These are phyloP conservation scores for Citrus glauca DNA, from an alignment of 345 rosid genomes.

Conservation along the genomic window DNA sequence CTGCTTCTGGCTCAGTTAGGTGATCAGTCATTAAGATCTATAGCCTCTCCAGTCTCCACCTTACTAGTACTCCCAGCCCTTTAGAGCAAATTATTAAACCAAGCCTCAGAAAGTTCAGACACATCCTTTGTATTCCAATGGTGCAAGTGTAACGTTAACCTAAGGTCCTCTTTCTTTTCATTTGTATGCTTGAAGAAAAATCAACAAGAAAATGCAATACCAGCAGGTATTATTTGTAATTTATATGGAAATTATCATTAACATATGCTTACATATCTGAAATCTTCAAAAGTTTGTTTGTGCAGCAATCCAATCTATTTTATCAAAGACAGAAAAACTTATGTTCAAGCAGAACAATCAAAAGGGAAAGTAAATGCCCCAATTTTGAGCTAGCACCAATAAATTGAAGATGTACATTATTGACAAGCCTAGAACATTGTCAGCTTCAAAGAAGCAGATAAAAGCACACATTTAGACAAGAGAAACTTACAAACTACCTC, in stretches of 20 bases:
- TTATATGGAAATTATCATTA: neutral
- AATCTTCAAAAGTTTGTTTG: neutral
- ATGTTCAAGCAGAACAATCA: neutral
- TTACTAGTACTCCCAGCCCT: neutral
- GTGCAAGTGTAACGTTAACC: no score
- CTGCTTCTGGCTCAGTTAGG: neutral
- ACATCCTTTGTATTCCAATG: neutral
- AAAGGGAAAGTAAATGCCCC: neutral
- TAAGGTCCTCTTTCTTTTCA: neutral
- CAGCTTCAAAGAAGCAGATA: neutral
- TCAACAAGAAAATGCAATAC: neutral
- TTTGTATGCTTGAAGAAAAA: neutral
- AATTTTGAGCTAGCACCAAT: neutral
- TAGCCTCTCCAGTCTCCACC: neutral
- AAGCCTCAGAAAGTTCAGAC: neutral
- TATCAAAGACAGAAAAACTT: neutral
- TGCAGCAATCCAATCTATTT: neutral
- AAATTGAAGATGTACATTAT: conserved; percentile 6
- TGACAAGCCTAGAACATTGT: neutral
- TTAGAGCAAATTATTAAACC: neutral
- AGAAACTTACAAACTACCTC: conserved; percentile 16
- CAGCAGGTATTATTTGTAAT: neutral
- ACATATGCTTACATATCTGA: neutral
- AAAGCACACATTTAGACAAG: neutral
- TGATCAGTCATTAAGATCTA: neutral